A percentile compares a stretch with the other conserved stretches of the same genome.
Evolutionary conservation across 2,329 filamentous ascomycete genomes (phyloP).

Genomic region (Apiospora pterosperma): DNA sequence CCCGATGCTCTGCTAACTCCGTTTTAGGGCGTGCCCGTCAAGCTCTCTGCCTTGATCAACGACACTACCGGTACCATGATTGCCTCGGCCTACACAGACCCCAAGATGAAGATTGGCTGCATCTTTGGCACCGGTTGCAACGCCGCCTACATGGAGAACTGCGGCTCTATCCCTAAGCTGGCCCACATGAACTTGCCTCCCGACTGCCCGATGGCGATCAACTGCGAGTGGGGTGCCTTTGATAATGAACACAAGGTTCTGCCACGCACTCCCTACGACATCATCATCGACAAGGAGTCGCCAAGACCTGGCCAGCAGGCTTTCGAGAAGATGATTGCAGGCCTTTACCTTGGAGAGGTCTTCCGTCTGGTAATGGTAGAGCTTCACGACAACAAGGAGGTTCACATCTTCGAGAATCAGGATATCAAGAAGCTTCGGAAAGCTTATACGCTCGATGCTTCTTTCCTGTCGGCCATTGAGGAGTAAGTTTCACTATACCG

Average conservation of each 20-base stretch:
- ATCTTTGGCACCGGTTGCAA: slow-evolving; percentile 99
- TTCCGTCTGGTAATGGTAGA: slow-evolving; percentile 86
- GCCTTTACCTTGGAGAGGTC: slow-evolving; percentile 90
- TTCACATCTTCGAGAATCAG: slow-evolving; percentile 78
- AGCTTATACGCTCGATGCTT: slow-evolving; percentile 86
- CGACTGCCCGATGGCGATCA: slow-evolving; percentile 87
- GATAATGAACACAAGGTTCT: slow-evolving; percentile 91
- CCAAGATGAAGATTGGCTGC: slow-evolving; percentile 89
- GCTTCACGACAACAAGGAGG: slow-evolving; percentile 72
- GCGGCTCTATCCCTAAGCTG: slow-evolving; percentile 88
- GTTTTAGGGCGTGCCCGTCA: slow-evolving; percentile 80
- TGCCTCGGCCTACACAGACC: slow-evolving; percentile 94
- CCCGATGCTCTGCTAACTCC: slow-evolving; percentile 12
- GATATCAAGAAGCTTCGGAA: slow-evolving; percentile 78
- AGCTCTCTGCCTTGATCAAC: slow-evolving; percentile 90
- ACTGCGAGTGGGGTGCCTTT: slow-evolving; percentile 97
- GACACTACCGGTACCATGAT: slow-evolving; percentile 97
- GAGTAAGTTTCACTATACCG: slow-evolving; percentile 51
- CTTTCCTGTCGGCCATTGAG: slow-evolving; percentile 90
- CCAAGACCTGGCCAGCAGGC: slow-evolving; percentile 91
- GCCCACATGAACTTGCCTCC: slow-evolving; percentile 84
- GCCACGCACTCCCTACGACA: slow-evolving; percentile 80
- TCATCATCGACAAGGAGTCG: slow-evolving; percentile 84
- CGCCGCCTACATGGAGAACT: slow-evolving; percentile 95
- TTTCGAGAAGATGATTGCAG: slow-evolving; percentile 98